Evolutionary conservation across 805 yeast species (phyloP).

Genomic region (Saturnispora ahearnii): DNA sequence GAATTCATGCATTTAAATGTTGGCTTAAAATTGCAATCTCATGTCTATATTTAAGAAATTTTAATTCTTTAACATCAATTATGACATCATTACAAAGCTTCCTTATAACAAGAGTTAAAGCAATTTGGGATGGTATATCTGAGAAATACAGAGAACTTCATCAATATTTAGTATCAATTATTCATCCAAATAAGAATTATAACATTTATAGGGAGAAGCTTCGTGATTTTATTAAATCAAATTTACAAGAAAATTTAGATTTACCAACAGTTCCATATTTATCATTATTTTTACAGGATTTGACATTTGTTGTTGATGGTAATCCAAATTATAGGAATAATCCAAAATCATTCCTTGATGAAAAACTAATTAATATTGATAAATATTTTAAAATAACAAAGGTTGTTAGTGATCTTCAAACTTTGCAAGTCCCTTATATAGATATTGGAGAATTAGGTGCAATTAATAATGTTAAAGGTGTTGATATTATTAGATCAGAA

Average conservation of each 20-base stretch:
- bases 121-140: constrained; percentile 49
- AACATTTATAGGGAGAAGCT: constrained; percentile 57
- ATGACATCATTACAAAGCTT: constrained; percentile 71
- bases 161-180: constrained; percentile 54
- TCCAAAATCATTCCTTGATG: constrained; percentile 40
- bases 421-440: constrained; percentile 53
- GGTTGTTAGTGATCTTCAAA: constrained; percentile 57
- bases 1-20: constrained; percentile 47
- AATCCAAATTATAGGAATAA: constrained; percentile 58
- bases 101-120: constrained; percentile 52
- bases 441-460: constrained; percentile 27
- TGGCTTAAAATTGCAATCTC: constrained; percentile 73
- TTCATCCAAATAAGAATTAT: constrained; percentile 71
- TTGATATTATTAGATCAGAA: constrained; percentile 23
- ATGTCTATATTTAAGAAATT: constrained; percentile 63
- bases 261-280: constrained; percentile 71
- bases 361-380: constrained; percentile 61
- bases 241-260: constrained; percentile 31
- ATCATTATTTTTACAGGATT: constrained; percentile 65
- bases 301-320: constrained; percentile 78
- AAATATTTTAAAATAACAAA: constrained; percentile 61
- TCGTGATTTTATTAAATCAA: constrained; percentile 44
- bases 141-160: constrained; percentile 54
- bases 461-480: constrained; percentile 19
- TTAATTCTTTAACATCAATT: constrained; percentile 71